A percentile compares a stretch with the other conserved stretches of the same genome.
These are phyloP conservation scores for Toxicodendron radicans DNA, from an alignment of 345 rosid species.

Conservation along the genomic window DNA sequence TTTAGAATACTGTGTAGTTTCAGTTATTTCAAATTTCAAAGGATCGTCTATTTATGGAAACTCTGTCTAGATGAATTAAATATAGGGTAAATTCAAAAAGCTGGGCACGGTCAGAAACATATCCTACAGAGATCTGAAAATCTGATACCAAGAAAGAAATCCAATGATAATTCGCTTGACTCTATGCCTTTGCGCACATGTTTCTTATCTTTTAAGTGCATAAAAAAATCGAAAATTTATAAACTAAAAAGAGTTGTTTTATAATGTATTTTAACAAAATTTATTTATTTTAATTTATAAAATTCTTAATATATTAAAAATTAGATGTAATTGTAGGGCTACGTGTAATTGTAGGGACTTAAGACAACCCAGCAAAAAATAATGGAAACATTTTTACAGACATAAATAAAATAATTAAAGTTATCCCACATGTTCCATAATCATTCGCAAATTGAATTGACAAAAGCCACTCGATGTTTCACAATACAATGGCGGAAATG, in stretches of 20 bases:
- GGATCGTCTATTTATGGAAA: slow-evolving; percentile 5
- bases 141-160: neutral
- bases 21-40: neutral
- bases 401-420: no score
- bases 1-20: neutral
- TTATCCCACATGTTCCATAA: neutral
- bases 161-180: slow-evolving; percentile 11
- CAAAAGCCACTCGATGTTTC: neutral
- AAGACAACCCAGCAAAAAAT: no score
- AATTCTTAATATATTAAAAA: no score
- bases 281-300: no score
- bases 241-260: neutral
- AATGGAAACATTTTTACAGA: no score
- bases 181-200: no score
- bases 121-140: neutral
- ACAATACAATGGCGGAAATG: neutral
- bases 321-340: no score
- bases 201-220: no score
- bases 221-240: neutral
- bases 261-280: no score
- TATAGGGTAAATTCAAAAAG: neutral
- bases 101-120: neutral
- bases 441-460: slow-evolving; percentile 3
- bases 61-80: no score
- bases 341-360: no score